Evolutionary conservation across 257 asterid species (phyloP).

Genomic region (Solanum ahanhuiri): DNA sequence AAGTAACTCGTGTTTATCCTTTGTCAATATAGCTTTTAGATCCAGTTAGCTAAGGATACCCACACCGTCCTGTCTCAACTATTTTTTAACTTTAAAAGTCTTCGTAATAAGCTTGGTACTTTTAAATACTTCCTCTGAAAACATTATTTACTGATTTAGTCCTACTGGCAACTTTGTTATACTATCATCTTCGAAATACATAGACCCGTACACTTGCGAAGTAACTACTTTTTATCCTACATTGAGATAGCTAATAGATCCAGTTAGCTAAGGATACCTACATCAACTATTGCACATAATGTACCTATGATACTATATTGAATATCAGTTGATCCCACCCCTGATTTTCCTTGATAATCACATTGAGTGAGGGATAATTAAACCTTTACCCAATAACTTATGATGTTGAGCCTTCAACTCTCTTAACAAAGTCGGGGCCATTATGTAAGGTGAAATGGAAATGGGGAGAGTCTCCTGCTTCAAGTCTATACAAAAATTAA

Average conservation of each 20-base stretch:
- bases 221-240: not conserved
- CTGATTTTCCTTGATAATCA: not conserved
- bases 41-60: not conserved
- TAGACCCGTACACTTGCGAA: not conserved
- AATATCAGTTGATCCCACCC: not conserved
- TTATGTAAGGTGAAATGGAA: too few relatives aligned
- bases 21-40: not conserved
- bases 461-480: too few relatives aligned
- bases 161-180: not conserved
- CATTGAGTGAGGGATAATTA: not conserved
- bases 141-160: not conserved
- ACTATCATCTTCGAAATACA: not conserved
- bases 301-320: not conserved
- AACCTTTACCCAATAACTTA: too few relatives aligned
- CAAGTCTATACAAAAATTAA: too few relatives aligned
- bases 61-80: not conserved
- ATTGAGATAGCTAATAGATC: not conserved
- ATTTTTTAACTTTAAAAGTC: not conserved
- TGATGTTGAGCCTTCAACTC: too few relatives aligned
- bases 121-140: not conserved
- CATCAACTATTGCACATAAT: not conserved
- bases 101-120: not conserved
- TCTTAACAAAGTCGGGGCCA: too few relatives aligned
- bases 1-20: not conserved
- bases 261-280: not conserved